Evolutionary conservation across 257 asterid species (phyloP).

Genomic region (Cynanchum wilfordii): DNA sequence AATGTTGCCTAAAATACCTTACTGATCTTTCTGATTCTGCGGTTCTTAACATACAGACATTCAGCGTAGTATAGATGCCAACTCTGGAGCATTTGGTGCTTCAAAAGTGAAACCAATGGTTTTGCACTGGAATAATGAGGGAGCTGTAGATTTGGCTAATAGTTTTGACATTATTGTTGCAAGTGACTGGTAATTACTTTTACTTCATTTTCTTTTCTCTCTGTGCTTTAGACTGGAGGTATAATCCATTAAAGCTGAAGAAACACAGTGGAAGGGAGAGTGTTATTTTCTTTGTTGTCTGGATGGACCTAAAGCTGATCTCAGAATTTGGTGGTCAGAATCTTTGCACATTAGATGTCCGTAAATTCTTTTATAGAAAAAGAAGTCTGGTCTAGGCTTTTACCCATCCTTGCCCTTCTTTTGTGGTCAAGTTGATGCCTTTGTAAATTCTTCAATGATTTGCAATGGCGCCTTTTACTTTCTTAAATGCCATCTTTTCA

Average conservation of each 20-base stretch:
- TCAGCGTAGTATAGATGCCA: conserved; percentile 55
- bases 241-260: background rate
- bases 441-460: background rate
- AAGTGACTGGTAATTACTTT: conserved; percentile 78
- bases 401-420: background rate
- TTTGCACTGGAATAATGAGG: conserved; percentile 74
- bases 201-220: background rate
- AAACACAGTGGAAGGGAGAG: background rate
- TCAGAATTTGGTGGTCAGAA: background rate
- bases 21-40: background rate
- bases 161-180: conserved; percentile 72
- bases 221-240: background rate
- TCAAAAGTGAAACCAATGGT: conserved; percentile 62
- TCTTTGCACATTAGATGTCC: background rate
- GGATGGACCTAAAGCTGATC: background rate
- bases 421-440: background rate
- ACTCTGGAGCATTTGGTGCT: conserved; percentile 54
- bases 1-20: background rate
- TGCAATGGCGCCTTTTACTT: background rate
- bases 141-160: conserved; percentile 31
- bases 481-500: background rate
- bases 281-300: background rate
- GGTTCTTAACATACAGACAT: conserved; percentile 68
- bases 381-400: background rate
- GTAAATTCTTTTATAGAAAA: background rate